phyloP scores from a whole-genome alignment of 225 moss, liverwort and hornwort species.

The Physcomitrium patens region DNA sequence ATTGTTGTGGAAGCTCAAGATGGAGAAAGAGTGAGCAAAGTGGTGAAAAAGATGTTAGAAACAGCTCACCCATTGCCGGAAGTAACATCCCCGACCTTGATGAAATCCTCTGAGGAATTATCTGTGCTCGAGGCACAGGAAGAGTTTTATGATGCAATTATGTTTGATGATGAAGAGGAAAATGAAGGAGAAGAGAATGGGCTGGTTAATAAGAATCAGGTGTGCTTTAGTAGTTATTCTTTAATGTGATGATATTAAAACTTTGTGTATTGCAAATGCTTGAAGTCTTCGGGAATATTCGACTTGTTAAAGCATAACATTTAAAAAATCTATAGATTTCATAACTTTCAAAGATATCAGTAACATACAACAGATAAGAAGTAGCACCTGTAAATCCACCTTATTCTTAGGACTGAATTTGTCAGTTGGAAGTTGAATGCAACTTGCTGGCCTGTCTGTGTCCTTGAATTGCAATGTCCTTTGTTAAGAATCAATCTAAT shows the following conservation, averaged over 20 bases:
- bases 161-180: constrained; percentile 63
- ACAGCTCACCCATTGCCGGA: constrained; percentile 31
- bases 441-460: constrained; percentile 10
- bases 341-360: constrained; percentile 2
- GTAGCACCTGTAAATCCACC: background rate
- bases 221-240: constrained; percentile 19
- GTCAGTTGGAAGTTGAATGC: constrained; percentile 9
- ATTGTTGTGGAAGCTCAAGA: constrained; percentile 29
- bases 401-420: background rate
- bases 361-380: background rate
- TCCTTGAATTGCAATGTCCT: constrained; percentile 3
- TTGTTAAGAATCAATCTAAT: constrained; percentile 1
- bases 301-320: background rate
- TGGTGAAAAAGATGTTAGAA: constrained; percentile 35
- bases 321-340: background rate
- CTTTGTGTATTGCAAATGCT: background rate
- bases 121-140: constrained; percentile 59
- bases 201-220: constrained; percentile 39
- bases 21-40: constrained; percentile 38
- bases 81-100: constrained; percentile 31
- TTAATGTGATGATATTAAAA: background rate
- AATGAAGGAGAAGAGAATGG: constrained; percentile 50
- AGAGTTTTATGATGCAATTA: constrained; percentile 81
- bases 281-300: constrained; percentile 6
- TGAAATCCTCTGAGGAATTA: constrained; percentile 43